These are phyloP conservation scores for Ceratocystiopsis brevicomis DNA, from an alignment of 2,329 filamentous ascomycete genomes.

Conservation along the genomic window DNA sequence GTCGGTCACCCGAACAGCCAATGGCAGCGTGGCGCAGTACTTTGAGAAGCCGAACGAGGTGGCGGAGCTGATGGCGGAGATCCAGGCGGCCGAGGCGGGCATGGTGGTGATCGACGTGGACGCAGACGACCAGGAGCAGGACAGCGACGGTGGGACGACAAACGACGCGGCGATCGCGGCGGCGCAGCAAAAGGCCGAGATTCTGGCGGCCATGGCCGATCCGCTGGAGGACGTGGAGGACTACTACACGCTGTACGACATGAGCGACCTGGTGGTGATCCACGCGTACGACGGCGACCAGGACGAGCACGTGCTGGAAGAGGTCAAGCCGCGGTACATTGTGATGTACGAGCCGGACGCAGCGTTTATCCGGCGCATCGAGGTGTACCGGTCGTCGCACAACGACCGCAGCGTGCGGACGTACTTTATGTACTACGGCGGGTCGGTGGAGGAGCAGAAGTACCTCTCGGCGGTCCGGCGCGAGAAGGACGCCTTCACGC, in stretches of 20 bases:
- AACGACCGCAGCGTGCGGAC: conserved; percentile 74
- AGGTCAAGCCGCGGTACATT: conserved; percentile 80
- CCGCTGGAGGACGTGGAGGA: conserved; percentile 81
- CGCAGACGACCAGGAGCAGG: conserved; percentile 47
- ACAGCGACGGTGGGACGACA: conserved; percentile 41
- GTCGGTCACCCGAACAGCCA: conserved; percentile 40
- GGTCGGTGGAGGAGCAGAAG: conserved; percentile 85
- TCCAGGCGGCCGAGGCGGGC: conserved; percentile 55
- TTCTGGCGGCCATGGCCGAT: conserved; percentile 41
- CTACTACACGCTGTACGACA: conserved; percentile 79
- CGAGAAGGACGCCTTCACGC: conserved; percentile 92
- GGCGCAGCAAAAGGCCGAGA: conserved; percentile 48
- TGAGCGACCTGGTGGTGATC: conserved; percentile 71
- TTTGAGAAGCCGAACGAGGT: conserved; percentile 75
- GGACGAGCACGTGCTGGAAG: conserved; percentile 91
- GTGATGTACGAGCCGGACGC: conserved; percentile 98
- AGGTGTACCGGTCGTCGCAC: conserved; percentile 91
- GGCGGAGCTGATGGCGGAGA: conserved; percentile 61
- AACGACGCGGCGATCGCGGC: conserved; percentile 6
- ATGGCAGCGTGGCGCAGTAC: conserved; percentile 55
- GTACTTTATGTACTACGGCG: conserved; percentile 93
- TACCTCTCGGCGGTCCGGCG: conserved; percentile 79
- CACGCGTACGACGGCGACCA: conserved; percentile 92
- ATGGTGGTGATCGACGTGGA: conserved; percentile 15
- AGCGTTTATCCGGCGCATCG: conserved; percentile 81